A percentile compares a stretch with the other conserved stretches of the same genome.
phyloP scores from a whole-genome alignment of 2,329 filamentous ascomycete species.

The Ceratocystis eucalypticola region DNA sequence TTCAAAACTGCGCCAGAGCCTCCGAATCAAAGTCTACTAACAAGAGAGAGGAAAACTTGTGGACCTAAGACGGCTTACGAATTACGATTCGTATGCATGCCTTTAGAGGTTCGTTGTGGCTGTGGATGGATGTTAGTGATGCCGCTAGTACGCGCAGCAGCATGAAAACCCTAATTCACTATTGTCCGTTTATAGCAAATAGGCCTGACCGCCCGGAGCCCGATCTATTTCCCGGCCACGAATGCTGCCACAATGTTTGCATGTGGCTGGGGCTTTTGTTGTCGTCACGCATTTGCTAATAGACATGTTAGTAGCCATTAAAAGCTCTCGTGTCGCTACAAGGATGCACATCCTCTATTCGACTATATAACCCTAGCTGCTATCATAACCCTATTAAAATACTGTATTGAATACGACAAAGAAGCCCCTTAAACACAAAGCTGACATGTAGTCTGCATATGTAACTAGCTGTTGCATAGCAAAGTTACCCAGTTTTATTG shows the following conservation, averaged over 20 bases:
- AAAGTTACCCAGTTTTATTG: neutral
- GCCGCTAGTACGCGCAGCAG: no score
- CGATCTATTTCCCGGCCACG: neutral
- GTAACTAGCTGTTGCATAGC: neutral
- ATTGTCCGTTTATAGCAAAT: no score
- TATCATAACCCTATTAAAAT: neutral
- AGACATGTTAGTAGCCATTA: neutral
- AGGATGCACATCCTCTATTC: neutral
- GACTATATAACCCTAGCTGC: neutral
- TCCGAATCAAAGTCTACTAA: no score
- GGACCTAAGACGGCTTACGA: neutral
- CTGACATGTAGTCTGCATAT: neutral
- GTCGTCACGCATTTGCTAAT: no score
- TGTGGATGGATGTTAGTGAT: neutral
- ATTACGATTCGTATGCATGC: neutral
- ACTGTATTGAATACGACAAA: neutral
- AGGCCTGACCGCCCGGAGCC: neutral
- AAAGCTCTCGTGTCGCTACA: neutral
- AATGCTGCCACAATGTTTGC: no score
- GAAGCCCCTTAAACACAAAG: neutral
- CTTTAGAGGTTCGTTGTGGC: neutral
- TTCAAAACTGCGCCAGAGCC: no score
- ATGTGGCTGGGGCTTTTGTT: no score
- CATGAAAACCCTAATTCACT: no score
- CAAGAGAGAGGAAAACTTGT: no score